These are phyloP conservation scores for Cardamine occulta DNA, from an alignment of 345 rosid species.

Conservation along the genomic window DNA sequence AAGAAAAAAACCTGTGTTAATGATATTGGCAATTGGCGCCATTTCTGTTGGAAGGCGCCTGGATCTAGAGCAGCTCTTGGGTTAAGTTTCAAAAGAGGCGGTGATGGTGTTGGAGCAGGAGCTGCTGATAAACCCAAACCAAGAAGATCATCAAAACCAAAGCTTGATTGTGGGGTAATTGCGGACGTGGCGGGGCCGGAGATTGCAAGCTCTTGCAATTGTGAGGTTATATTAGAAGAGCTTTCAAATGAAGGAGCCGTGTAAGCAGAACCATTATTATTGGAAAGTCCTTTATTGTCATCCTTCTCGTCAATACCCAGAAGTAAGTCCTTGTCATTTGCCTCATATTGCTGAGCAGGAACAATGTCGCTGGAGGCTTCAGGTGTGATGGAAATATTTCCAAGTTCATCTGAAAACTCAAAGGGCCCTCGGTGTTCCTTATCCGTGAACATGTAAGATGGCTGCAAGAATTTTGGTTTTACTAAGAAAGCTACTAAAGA, in stretches of 20 bases:
- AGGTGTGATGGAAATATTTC: conserved; percentile 64
- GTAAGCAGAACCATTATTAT: conserved; percentile 64
- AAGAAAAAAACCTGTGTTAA: conserved; percentile 60
- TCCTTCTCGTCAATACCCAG: conserved; percentile 80
- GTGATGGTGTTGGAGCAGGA: conserved; percentile 54
- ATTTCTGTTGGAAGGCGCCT: conserved; percentile 83
- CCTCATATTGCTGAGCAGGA: conserved; percentile 74
- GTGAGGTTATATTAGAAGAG: conserved; percentile 53
- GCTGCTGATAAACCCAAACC: conserved; percentile 69
- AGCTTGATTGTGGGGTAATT: conserved; percentile 54
- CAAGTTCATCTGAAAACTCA: conserved; percentile 85
- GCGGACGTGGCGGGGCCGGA: conserved; percentile 47
- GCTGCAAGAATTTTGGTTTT: conserved; percentile 58
- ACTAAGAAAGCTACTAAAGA: conserved; percentile 13
- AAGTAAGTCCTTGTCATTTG: conserved; percentile 90
- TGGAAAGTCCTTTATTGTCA: conserved; percentile 57
- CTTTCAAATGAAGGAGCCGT: conserved; percentile 66
- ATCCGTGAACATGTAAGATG: conserved; percentile 96
- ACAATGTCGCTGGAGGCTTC: conserved; percentile 61
- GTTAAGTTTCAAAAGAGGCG: conserved; percentile 79
- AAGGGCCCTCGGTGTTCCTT: conserved; percentile 92
- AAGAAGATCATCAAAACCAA: conserved; percentile 82
- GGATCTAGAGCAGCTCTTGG: conserved; percentile 81
- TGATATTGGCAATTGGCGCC: conserved; percentile 84
- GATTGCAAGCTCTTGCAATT: conserved; percentile 58